Evolutionary conservation across 768 basidiomycete genomes (phyloP), one percentile per base, ranked within the genome.

Genomic region (Xanthoconium stramineum): DNA sequence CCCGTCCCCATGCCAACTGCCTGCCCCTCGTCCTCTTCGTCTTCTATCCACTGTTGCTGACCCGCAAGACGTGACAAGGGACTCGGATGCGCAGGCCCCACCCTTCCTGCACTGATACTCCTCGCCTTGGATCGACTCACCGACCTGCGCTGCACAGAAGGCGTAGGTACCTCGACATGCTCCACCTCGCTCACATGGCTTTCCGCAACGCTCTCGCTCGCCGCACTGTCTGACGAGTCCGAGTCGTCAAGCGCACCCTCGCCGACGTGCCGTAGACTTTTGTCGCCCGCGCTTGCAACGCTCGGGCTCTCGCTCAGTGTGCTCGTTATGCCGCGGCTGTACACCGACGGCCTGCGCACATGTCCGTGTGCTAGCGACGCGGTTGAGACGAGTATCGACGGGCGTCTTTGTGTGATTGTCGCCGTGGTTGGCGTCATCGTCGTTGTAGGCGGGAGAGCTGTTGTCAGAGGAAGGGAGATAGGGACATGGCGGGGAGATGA

Each of bases 211-310:
- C 62, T 59, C 30, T 66, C 69, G 30, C 66, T 59, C 39, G 46
- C 62, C 14, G 48, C 59, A 6, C 55, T 50, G 13, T 73, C 78
- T 2, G 80, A 80, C 1, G 88, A 88, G 71, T 90, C 89, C 0
- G 88, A 90, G 63, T 90, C 88, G 55, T 88, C 86, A 5, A 92
- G 70, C 2, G 85, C 87, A 29, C 89, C 88, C 64, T 91, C 90
- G 5, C 89, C 89, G 12, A 86, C 82, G 62, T 89, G 84, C 2
- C 82, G 75, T 33, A 82, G 71, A 56, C 81, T 88, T 51, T 69
- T 69, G 50, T 78, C 75, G 58, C 75, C 76, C 13, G 74, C 74
- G 37, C 63, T 62, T n/a, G 71, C 69, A 3, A 54, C 66, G 42
- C 69, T 74, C 4, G 69, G 67, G 45, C 61, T 73, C 35, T 75